Conservation (phyloP, 2,329 filamentous ascomycete genomes). For the Fusarium caatingaense region DNA sequence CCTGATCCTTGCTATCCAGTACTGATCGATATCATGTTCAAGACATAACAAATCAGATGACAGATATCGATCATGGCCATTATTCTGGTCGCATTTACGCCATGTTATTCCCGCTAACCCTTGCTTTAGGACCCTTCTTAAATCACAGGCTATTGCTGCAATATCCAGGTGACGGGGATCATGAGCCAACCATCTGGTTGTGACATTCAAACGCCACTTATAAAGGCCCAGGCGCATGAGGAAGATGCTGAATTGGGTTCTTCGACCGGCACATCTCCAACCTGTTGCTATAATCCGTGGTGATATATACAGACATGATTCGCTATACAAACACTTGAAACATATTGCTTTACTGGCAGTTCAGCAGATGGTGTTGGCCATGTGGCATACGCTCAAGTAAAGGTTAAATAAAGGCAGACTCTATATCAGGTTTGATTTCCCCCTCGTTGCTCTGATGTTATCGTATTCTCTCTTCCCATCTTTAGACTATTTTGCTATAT, state of each 20-base stretch:
- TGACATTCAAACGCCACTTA: constrained; percentile 5
- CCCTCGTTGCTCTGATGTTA: not conserved
- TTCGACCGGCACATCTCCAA: not conserved
- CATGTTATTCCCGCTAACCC: not conserved
- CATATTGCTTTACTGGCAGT: constrained; percentile 5
- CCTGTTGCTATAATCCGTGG: constrained; percentile 5
- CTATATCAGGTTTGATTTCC: not conserved
- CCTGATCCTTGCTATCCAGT: not conserved
- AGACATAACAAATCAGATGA: constrained; percentile 17
- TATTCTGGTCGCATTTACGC: not conserved
- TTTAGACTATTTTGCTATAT: not conserved
- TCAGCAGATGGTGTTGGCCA: not conserved
- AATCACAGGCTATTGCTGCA: not conserved
- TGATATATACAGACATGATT: constrained; percentile 11
- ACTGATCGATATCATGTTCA: not conserved
- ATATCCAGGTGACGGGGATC: constrained; percentile 8
- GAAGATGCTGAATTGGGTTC: constrained; percentile 6
- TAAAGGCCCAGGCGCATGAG: constrained; percentile 2
- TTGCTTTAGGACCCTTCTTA: not conserved
- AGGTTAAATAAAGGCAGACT: not conserved
- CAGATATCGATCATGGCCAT: not conserved
- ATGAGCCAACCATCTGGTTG: constrained; percentile 11
- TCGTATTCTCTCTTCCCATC: not conserved
- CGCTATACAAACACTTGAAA: constrained; percentile 15
- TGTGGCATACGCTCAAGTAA: not conserved